Evolutionary conservation across 225 moss, liverwort and hornwort genomes (phyloP), one percentile per base, ranked within the genome.

Genomic region (Pleurozium schreberi): DNA sequence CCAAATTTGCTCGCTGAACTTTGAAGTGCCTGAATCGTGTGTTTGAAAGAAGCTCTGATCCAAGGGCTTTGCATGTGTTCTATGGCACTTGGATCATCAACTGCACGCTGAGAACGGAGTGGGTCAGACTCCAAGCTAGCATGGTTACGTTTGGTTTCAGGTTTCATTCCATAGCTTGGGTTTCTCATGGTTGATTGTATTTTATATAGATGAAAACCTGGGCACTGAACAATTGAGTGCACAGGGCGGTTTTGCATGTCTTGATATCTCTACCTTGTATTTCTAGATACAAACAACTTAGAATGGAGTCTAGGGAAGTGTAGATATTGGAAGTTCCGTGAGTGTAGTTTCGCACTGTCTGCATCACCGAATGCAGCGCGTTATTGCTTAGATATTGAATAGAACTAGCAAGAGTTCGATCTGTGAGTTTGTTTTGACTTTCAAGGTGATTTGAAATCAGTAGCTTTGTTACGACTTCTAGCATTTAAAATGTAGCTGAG

Each of bases 281-380:
- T 87, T 90, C 88, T 90, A 93, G 90, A 52, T 84, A 78, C 68
- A 49, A 75, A 49, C 49, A 64, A 57, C 71, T 85, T 73, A 87
- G 62, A 90, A 88, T 88, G 84, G 89, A 89, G 55, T 78, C 61
- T n/a, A 89, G 87, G 85, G 73, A 90, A 90, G 42, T 93, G 92
- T 93, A 93, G 92, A 92, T 92, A 90, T 84, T 89, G 50, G 67
- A 86, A 67, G 76, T 43, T 76, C 55, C 53, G 43, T 50, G 49
- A 82, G 47, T 49, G n/a, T 10, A 67, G 64, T 50, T 83, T 36
- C 84, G 28, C 10, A n/a, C 67, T 84, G 28, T 14, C 67, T 84
- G 28, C 10, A 67, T 52, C 53, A 30, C 40, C 30, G 52, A 64
- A 38, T 83, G 68, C 84, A 53, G 84, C 27, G 50, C n/a, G n/a